Base-by-base conservation (phyloP, 2,329 filamentous ascomycete species). In the Stachybotrys chlorohalonatus region DNA sequence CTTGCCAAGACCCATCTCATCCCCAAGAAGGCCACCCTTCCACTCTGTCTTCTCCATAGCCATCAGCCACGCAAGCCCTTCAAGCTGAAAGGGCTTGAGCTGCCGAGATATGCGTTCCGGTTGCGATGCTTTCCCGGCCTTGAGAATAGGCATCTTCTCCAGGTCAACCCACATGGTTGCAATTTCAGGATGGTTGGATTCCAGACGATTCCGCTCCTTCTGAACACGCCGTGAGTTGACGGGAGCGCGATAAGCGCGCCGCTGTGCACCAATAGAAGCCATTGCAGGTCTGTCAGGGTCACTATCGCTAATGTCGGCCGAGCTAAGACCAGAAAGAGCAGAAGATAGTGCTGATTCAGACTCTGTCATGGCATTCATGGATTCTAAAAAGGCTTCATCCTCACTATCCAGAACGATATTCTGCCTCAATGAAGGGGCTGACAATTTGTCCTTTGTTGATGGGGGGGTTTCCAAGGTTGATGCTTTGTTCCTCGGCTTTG, bases 1-100 rank as follows among this genome's bases (percentile, higher is more conserved):
- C 75, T 99, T 99, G 52, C 94, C 94, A 73, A 99, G 89, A 7
- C 94, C 94, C 94, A 99, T 99, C 72, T 99, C 94, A 63, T 99
- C 94, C 56, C 94, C 94, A 2, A 99, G 80, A 2, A 99, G 77
- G 13, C 94, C 94, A 16, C 94, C 94, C 65, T 85, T 89, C 81
- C 92, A 97, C 46, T 87, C 74, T 0, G 84, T 87, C 70, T 89
- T 77, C 68, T 99, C 94, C 79, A 97, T 95, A 54, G 81, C 85
- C 57, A 81, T 84, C 90, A 99, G 95, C 94, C 94, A 99, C 52
- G 90, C 86, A 46, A 99, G 77, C 5, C 94, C 94, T 70, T 96
- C 88, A 6, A 96, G 84, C 66, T 99, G 94, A 68, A 97, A 99
- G 0, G 87, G 86, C 70, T 99, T 96, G 58, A 99, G 78, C 54